Percentiles rank a stretch among this genome's conserved stretches.
These are phyloP conservation scores for Picochlorum sp. DNA, from an alignment of 139 green algal species.

Conservation along the genomic window DNA sequence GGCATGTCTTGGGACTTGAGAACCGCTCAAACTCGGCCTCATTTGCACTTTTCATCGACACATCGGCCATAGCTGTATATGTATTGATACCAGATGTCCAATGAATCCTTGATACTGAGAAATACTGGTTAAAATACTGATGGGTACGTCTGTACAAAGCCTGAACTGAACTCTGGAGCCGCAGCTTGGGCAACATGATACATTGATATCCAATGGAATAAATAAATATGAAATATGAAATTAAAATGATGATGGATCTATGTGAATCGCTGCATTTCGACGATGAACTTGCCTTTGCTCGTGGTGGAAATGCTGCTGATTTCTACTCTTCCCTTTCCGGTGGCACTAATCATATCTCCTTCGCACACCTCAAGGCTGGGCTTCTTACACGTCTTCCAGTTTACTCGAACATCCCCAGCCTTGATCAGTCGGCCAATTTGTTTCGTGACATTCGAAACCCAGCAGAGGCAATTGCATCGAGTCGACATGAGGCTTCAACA, in stretches of 20 bases:
- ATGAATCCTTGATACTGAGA: too few relatives aligned
- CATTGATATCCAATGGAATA: too few relatives aligned
- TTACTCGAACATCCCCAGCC: slow-evolving; percentile 50
- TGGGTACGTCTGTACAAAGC: too few relatives aligned
- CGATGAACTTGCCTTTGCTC: slow-evolving; percentile 53
- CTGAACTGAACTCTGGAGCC: too few relatives aligned
- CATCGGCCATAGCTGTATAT: neutral
- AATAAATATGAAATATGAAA: neutral
- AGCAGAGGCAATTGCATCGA: slow-evolving; percentile 67
- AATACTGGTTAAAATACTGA: too few relatives aligned
- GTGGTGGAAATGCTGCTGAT: slow-evolving; percentile 40
- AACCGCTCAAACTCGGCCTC: neutral
- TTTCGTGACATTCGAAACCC: slow-evolving; percentile 63
- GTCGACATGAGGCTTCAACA: slow-evolving; percentile 60
- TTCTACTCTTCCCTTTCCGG: slow-evolving; percentile 68
- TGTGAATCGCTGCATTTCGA: slow-evolving; percentile 53
- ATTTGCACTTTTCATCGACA: neutral
- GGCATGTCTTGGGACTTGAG: slow-evolving; percentile 15
- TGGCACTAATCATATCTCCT: slow-evolving; percentile 61
- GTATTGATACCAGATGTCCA: neutral
- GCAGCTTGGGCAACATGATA: too few relatives aligned
- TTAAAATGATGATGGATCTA: slow-evolving; percentile 16
- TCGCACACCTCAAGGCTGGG: slow-evolving; percentile 39
- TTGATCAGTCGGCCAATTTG: slow-evolving; percentile 75
- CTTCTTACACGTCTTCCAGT: slow-evolving; percentile 62